Evolutionary conservation across 805 yeast species (phyloP).

Genomic region (Spathaspora girioi): DNA sequence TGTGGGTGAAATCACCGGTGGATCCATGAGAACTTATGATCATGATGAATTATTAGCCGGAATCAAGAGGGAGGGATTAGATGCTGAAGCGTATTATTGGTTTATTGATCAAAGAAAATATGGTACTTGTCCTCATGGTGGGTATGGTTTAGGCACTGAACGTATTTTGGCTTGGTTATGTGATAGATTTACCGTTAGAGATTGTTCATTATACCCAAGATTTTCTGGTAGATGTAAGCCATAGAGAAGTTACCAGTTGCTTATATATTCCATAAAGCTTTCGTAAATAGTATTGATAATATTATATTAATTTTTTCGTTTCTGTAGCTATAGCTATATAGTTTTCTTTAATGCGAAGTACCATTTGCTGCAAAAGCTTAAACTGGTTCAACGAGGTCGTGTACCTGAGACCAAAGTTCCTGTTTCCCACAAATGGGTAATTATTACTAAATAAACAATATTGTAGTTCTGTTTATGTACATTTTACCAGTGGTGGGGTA

Average conservation of each 20-base stretch:
- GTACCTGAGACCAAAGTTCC: too few relatives aligned
- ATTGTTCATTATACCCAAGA: constrained; percentile 96
- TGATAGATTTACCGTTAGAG: constrained; percentile 96
- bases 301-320: background rate
- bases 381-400: too few relatives aligned
- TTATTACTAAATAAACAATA: too few relatives aligned
- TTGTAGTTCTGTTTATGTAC: too few relatives aligned
- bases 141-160: constrained; percentile 98
- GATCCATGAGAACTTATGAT: constrained; percentile 93
- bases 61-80: constrained; percentile 88
- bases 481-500: too few relatives aligned
- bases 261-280: too few relatives aligned
- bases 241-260: constrained; percentile 27
- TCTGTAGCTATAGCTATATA: too few relatives aligned
- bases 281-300: too few relatives aligned
- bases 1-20: constrained; percentile 98
- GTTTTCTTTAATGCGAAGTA: too few relatives aligned
- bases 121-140: constrained; percentile 99
- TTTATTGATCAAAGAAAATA: constrained; percentile 92
- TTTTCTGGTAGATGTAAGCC: constrained; percentile 98
- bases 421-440: too few relatives aligned
- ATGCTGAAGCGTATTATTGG: constrained; percentile 87
- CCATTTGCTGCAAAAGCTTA: too few relatives aligned
- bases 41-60: constrained; percentile 83
- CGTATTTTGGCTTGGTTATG: constrained; percentile 98